A percentile compares a stretch with the other conserved stretches of the same genome.
These are phyloP conservation scores for Geum urbanum DNA, from an alignment of 306 rosid species.

Conservation along the genomic window DNA sequence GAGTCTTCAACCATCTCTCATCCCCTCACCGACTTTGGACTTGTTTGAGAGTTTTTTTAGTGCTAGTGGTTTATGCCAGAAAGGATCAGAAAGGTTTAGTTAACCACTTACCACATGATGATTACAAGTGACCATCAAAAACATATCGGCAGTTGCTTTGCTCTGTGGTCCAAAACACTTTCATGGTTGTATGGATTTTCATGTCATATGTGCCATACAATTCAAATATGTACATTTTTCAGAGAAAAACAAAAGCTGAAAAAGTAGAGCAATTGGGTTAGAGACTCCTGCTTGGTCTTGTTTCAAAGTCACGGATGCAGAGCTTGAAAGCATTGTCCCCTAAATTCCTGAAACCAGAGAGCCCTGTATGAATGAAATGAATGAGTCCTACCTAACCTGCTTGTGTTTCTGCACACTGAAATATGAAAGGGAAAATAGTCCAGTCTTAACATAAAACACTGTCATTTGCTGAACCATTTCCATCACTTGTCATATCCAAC, in stretches of 20 bases:
- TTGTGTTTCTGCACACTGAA: neutral
- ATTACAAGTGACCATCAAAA: neutral
- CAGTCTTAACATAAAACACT: conserved; percentile 20
- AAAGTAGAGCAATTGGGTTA: neutral
- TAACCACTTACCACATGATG: conserved; percentile 4
- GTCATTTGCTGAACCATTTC: conserved; percentile 24
- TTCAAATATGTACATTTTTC: neutral
- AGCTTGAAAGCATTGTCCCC: neutral
- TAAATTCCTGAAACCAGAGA: neutral
- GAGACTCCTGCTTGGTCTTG: neutral
- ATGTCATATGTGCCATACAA: neutral
- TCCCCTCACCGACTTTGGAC: neutral
- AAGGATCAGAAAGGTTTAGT: neutral
- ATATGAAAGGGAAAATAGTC: conserved; percentile 16
- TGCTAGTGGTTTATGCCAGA: neutral
- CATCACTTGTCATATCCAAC: conserved; percentile 41
- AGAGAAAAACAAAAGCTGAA: neutral
- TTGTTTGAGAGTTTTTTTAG: neutral
- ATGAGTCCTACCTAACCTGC: conserved; percentile 9
- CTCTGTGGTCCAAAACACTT: neutral
- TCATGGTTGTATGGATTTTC: neutral
- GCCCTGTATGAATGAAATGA: neutral
- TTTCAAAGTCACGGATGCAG: conserved; percentile 19
- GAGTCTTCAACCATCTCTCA: neutral
- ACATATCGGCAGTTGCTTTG: neutral